Conservation (phyloP, 345 rosid genomes). For the Brassica nigra region DNA sequence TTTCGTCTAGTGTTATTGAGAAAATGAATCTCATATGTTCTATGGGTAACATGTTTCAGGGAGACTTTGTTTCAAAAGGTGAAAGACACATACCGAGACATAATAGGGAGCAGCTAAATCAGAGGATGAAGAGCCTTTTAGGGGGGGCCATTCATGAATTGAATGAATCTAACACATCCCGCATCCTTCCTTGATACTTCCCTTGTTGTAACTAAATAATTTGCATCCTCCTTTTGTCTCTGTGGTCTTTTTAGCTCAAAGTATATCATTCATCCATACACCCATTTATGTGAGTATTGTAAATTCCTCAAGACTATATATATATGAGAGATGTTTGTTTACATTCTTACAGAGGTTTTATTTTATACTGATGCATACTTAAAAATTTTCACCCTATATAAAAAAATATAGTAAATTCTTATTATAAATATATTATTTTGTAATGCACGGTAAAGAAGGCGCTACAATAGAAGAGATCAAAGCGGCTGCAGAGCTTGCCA, state of each 20-base stretch:
- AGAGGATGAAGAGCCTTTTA: constrained; percentile 12
- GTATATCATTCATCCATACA: constrained; percentile 33
- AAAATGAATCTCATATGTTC: background rate
- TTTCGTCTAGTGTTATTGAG: background rate
- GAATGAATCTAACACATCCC: constrained; percentile 25
- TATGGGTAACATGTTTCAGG: constrained; percentile 53
- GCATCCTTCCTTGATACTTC: constrained; percentile 1
- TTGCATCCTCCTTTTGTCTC: background rate
- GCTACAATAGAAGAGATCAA: too few relatives aligned
- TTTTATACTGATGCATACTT: too few relatives aligned
- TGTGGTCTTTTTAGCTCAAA: constrained; percentile 8
- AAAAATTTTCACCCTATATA: too few relatives aligned
- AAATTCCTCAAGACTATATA: constrained; percentile 40
- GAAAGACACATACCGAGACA: constrained; percentile 65
- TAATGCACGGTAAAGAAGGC: too few relatives aligned
- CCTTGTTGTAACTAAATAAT: constrained; percentile 28
- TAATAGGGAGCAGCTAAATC: constrained; percentile 71
- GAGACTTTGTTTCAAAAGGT: constrained; percentile 67
- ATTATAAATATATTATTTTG: too few relatives aligned
- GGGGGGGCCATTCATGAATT: constrained; percentile 10
- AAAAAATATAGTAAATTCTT: too few relatives aligned
- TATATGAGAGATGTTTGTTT: constrained; percentile 29
- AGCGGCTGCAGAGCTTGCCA: too few relatives aligned
- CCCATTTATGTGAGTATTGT: constrained; percentile 12
- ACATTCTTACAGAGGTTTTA: background rate